Evolutionary conservation across 305 asterid species (phyloP).

Genomic region (Ajuga reptans): DNA sequence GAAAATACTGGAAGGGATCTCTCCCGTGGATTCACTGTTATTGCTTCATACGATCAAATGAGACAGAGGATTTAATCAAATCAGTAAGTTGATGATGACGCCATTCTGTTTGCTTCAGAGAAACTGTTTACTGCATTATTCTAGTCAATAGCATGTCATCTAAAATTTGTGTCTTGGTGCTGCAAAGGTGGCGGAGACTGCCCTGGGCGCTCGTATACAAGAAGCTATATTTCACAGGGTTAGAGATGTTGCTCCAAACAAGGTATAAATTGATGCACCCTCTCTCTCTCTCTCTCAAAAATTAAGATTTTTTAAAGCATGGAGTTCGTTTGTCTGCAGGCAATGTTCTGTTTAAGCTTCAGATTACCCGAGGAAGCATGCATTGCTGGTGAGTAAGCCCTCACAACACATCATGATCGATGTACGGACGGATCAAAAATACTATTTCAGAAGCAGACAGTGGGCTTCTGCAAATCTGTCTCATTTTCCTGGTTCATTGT

Average conservation of each 20-base stretch:
- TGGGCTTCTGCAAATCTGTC: neutral
- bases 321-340: conserved; percentile 37
- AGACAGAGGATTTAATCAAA: conserved; percentile 47
- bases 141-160: conserved; percentile 6
- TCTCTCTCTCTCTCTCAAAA: neutral
- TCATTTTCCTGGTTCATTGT: neutral
- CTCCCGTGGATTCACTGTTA: conserved; percentile 91
- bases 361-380: conserved; percentile 79
- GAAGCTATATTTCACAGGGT: conserved; percentile 61
- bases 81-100: conserved; percentile 37
- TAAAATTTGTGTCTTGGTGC: conserved; percentile 2
- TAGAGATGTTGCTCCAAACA: conserved; percentile 89
- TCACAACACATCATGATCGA: neutral
- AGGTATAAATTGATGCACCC: conserved; percentile 38
- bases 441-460: neutral
- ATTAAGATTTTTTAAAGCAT: neutral
- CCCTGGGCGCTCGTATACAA: conserved; percentile 48
- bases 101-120: neutral
- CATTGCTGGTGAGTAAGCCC: conserved; percentile 19
- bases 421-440: neutral
- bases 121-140: neutral
- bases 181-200: conserved; percentile 67
- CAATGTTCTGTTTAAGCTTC: conserved; percentile 88
- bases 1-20: conserved; percentile 67
- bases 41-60: conserved; percentile 76